These are phyloP conservation scores for Crinitomyces ghanaensis DNA, from an alignment of 805 yeast genomes.

Conservation along the genomic window DNA sequence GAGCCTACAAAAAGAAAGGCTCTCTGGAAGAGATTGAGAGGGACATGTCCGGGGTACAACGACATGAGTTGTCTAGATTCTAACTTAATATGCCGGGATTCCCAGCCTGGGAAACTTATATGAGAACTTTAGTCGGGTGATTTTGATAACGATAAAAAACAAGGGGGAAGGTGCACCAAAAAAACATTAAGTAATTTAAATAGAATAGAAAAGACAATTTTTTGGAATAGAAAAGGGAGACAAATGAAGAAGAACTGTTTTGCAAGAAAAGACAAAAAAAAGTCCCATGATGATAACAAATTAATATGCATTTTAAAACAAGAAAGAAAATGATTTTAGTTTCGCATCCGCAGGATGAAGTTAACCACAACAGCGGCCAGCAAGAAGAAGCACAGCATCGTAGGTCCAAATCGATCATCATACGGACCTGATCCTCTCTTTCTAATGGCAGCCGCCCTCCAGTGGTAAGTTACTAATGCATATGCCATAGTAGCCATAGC, in stretches of 20 bases:
- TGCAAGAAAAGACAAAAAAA: not conserved
- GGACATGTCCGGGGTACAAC: constrained; percentile 79
- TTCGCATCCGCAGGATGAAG: constrained; percentile 63
- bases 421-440: constrained; percentile 98
- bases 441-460: constrained; percentile 99
- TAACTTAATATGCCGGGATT: no score
- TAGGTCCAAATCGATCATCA: constrained; percentile 97
- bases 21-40: constrained; percentile 54
- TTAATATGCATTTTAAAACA: not conserved
- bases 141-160: no score
- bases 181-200: no score
- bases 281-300: not conserved
- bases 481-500: constrained; percentile 98
- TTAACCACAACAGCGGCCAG: constrained; percentile 89
- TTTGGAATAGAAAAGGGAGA: not conserved
- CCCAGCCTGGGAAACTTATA: no score
- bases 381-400: constrained; percentile 89
- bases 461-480: constrained; percentile 91
- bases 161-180: no score
- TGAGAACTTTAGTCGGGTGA: no score
- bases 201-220: no score
- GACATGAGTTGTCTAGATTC: no score
- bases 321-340: constrained; percentile 4
- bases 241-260: not conserved
- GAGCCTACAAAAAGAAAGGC: constrained; percentile 55